Percentiles rank a stretch among this genome's conserved stretches.
phyloP scores from a whole-genome alignment of 805 yeast species.

The Tetrapisispora taiwanensis region DNA sequence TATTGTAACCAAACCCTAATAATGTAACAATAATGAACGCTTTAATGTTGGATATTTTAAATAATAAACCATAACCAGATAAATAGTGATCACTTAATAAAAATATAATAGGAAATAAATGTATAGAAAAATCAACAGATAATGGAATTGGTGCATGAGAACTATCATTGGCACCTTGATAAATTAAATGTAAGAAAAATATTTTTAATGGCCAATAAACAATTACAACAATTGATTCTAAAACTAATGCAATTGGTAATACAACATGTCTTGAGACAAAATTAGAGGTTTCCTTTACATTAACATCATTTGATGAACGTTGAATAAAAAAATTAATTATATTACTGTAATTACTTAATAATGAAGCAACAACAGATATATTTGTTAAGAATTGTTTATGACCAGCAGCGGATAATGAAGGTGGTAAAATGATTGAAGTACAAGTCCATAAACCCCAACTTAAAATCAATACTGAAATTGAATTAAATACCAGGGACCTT shows the following conservation, averaged over 20 bases:
- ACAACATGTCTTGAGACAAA: conserved; percentile 26
- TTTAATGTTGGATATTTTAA: conserved; percentile 24
- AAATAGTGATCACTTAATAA: conserved; percentile 41
- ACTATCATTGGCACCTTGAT: conserved; percentile 23
- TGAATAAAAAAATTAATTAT: conserved; percentile 28
- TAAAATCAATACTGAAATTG: conserved; percentile 12
- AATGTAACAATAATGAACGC: conserved; percentile 34
- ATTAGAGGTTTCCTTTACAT: conserved; percentile 6
- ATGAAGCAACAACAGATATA: conserved; percentile 41
- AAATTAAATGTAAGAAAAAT: conserved; percentile 40
- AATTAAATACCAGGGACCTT: conserved; percentile 14
- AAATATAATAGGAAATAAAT: conserved; percentile 47
- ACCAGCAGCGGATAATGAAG: conserved; percentile 44
- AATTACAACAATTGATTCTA: conserved; percentile 50
- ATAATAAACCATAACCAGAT: conserved; percentile 39
- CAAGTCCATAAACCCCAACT: conserved; percentile 25
- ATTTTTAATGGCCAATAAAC: conserved; percentile 64
- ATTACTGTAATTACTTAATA: conserved; percentile 35
- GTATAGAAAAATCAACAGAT: conserved; percentile 46
- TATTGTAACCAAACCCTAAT: conserved; percentile 44
- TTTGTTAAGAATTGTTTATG: conserved; percentile 67
- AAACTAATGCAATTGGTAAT: conserved; percentile 44
- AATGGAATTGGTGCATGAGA: conserved; percentile 35
- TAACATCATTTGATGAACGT: neutral
- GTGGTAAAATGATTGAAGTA: conserved; percentile 35